A percentile compares a stretch with the other conserved stretches of the same genome.
phyloP scores from a whole-genome alignment of 2,329 filamentous ascomycete species.

The Pseudogymnoascus sp. region DNA sequence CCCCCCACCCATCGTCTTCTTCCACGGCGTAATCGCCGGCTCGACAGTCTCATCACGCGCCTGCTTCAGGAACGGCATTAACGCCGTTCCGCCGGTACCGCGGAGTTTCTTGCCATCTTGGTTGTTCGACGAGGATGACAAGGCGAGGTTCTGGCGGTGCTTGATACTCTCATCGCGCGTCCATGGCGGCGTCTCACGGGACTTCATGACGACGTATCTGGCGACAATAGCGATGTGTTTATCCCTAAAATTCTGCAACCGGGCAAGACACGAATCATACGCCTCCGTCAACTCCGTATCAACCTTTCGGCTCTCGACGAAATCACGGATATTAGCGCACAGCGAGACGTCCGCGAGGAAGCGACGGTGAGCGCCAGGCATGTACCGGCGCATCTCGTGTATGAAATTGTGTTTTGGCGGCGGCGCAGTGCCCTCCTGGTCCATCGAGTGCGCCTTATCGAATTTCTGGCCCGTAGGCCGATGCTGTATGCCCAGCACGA shows the following conservation, averaged over 20 bases:
- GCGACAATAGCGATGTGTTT: constrained; percentile 96
- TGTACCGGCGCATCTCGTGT: constrained; percentile 92
- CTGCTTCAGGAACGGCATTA: constrained; percentile 95
- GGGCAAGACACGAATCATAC: constrained; percentile 82
- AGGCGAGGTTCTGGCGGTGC: constrained; percentile 53
- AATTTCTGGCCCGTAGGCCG: constrained; percentile 73
- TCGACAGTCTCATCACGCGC: constrained; percentile 93
- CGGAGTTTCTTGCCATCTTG: constrained; percentile 46
- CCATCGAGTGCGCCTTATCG: constrained; percentile 40
- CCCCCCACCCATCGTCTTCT: constrained; percentile 34
- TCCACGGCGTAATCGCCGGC: constrained; percentile 67
- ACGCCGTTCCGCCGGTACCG: constrained; percentile 84
- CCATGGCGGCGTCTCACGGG: constrained; percentile 61
- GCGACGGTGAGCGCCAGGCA: constrained; percentile 85
- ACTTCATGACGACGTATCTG: constrained; percentile 88
- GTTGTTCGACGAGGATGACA: constrained; percentile 43
- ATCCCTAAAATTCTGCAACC: constrained; percentile 56
- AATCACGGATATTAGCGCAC: constrained; percentile 82
- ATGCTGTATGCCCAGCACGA: constrained; percentile 82
- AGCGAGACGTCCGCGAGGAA: constrained; percentile 74
- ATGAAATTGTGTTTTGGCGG: constrained; percentile 78
- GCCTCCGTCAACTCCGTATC: constrained; percentile 66
- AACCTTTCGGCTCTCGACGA: constrained; percentile 55
- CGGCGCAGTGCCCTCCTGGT: constrained; percentile 37
- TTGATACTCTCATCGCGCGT: constrained; percentile 42